These are phyloP conservation scores for Pterocarpus santalinus DNA, from an alignment of 306 rosid genomes.

Conservation along the genomic window DNA sequence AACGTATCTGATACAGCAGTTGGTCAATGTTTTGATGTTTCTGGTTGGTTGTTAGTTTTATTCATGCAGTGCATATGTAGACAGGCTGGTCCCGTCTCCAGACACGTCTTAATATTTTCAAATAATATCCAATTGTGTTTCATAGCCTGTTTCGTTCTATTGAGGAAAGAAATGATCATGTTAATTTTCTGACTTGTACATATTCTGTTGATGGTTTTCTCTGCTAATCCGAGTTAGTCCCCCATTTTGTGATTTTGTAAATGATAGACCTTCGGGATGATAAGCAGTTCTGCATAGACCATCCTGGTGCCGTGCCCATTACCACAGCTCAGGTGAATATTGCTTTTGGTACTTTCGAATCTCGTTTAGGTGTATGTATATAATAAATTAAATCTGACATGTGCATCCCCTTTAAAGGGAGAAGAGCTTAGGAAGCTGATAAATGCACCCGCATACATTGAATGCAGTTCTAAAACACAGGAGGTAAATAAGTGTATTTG, in stretches of 20 bases:
- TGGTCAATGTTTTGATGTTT: slow-evolving; percentile 34
- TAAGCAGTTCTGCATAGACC: slow-evolving; percentile 92
- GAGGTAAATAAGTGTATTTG: slow-evolving; percentile 62
- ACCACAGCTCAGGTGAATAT: slow-evolving; percentile 82
- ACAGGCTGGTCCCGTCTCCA: slow-evolving; percentile 19
- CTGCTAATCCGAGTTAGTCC: neutral
- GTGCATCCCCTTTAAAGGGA: slow-evolving; percentile 64
- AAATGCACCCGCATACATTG: slow-evolving; percentile 93
- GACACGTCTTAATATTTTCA: slow-evolving; percentile 28
- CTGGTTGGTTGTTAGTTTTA: slow-evolving; percentile 35
- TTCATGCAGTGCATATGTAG: slow-evolving; percentile 16
- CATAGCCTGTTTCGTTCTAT: slow-evolving; percentile 6
- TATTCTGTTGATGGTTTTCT: slow-evolving; percentile 21
- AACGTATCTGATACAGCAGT: neutral
- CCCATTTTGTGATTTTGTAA: slow-evolving; percentile 44
- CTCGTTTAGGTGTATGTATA: slow-evolving; percentile 13
- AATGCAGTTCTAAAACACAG: slow-evolving; percentile 99
- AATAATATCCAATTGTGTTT: slow-evolving; percentile 15
- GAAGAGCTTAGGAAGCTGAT: slow-evolving; percentile 98
- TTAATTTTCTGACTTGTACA: slow-evolving; percentile 19
- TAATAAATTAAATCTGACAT: slow-evolving; percentile 39
- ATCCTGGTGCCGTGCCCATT: slow-evolving; percentile 98
- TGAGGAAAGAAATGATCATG: slow-evolving; percentile 9
- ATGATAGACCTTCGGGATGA: slow-evolving; percentile 97
- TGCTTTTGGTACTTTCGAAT: slow-evolving; percentile 30